Base-by-base conservation (phyloP, 2,329 filamentous ascomycete species). In the Fusarium armeniacum region DNA sequence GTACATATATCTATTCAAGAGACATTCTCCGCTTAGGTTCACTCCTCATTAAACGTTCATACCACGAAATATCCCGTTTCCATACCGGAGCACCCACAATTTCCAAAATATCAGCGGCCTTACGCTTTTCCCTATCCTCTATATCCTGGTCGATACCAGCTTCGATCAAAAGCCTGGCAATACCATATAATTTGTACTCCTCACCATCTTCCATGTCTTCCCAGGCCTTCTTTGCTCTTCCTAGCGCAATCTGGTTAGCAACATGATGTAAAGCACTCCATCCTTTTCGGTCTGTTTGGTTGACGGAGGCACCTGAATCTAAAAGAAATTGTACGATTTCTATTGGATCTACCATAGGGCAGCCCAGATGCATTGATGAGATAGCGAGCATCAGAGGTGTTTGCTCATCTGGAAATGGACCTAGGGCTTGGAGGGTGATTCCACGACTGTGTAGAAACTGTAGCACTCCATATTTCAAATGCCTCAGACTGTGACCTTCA, bases 251-350 rank as follows among this genome's bases (percentile, higher is more conserved):
- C 11, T 49, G 40, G n/a, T 60, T 65, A 13, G 62, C 62, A 2
- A 60, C 18, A 8, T 65, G 54, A 26, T 65, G 62, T 10, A 65
- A 30, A 35, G 61, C 62, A 8, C 22, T 60, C 60, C 61, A 60
- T 2, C 61, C 61, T 20, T 36, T 33, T 3, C 28, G 24, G 24
- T 65, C 61, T 3, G 46, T 54, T 24, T 53, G 53, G 15, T 65
- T 65, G 7, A 65, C 18, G 3, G 38, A 52, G 4, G 54, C 41
- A 4, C 61, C 46, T 22, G 53, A 65, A 18, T 47, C 41, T 13
- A 65, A n/a, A 2, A 65, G 43, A n/a, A 52, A 41, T 20, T 65
- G 24, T 13, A 65, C 22, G 11, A 24, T 18, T 2, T 49, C 53
- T 15, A 5, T 13, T 36, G 51, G 61, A 2, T 58, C 24, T 6